Percentiles rank a stretch among this genome's conserved stretches.
These are phyloP conservation scores for Suillus bovinus DNA, from an alignment of 768 basidiomycete species.

Conservation along the genomic window DNA sequence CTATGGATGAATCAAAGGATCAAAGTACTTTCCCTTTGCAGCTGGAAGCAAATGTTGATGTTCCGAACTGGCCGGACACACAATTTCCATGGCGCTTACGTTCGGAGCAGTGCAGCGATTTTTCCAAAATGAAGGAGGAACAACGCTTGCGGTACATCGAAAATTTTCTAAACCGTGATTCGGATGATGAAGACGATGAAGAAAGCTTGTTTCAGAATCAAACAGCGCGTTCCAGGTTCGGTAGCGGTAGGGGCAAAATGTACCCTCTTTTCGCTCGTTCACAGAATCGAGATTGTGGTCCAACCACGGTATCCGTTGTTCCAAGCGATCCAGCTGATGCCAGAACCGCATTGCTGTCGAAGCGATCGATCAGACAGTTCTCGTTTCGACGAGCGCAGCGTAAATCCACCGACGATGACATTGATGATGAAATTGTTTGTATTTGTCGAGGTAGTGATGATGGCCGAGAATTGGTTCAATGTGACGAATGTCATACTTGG, in stretches of 20 bases:
- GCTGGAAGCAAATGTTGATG: constrained; percentile 39
- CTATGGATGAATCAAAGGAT: constrained; percentile 21
- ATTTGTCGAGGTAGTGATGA: constrained; percentile 69
- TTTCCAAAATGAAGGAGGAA: constrained; percentile 53
- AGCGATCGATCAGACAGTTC: constrained; percentile 64
- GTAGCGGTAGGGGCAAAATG: constrained; percentile 57
- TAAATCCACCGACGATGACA: constrained; percentile 41
- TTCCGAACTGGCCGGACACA: constrained; percentile 76
- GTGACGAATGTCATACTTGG: constrained; percentile 79
- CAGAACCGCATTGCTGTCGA: constrained; percentile 68
- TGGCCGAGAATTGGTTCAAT: constrained; percentile 78
- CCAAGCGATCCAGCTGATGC: constrained; percentile 78
- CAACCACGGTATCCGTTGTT: constrained; percentile 35
- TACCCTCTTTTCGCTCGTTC: constrained; percentile 52
- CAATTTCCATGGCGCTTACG: constrained; percentile 79
- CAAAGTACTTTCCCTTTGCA: constrained; percentile 15
- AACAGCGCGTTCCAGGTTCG: background rate
- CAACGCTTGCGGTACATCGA: constrained; percentile 68
- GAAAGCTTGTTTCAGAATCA: constrained; percentile 12
- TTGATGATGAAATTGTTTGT: constrained; percentile 56
- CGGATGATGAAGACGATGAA: constrained; percentile 50
- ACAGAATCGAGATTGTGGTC: constrained; percentile 19
- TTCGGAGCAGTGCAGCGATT: constrained; percentile 52
- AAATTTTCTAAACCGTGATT: constrained; percentile 71
- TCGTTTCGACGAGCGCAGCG: constrained; percentile 48